These are phyloP conservation scores for Desmodesmus armatus DNA, from an alignment of 139 green algal genomes.

Conservation along the genomic window DNA sequence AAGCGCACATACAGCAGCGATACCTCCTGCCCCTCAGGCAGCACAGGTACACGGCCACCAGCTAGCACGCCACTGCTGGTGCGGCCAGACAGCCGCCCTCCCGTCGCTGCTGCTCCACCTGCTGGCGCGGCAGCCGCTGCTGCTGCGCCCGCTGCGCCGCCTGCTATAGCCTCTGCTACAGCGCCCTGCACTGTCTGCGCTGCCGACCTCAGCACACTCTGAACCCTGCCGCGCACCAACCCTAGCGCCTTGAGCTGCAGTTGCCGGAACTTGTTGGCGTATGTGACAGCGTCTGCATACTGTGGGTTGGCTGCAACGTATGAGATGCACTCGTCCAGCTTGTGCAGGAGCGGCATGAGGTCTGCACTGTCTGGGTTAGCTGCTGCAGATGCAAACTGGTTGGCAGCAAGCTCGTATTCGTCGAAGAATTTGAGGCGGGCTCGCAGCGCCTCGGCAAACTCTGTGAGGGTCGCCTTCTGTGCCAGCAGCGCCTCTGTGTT, in stretches of 20 bases:
- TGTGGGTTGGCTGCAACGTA: constrained; percentile 87
- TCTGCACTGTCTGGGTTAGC: constrained; percentile 55
- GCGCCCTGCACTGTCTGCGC: constrained; percentile 32
- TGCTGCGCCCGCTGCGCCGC: background rate
- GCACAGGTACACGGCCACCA: constrained; percentile 34
- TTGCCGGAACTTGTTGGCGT: constrained; percentile 89
- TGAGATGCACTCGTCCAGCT: constrained; percentile 93
- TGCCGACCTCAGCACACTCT: constrained; percentile 29
- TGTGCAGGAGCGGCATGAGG: constrained; percentile 84
- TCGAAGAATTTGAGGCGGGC: constrained; percentile 93
- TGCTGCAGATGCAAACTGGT: constrained; percentile 45
- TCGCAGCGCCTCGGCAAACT: constrained; percentile 82
- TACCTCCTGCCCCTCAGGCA: constrained; percentile 83
- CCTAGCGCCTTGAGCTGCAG: constrained; percentile 81
- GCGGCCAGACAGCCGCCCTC: constrained; percentile 11
- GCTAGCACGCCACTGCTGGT: background rate
- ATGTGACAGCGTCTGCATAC: constrained; percentile 89
- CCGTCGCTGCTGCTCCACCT: constrained; percentile 57
- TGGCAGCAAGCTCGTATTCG: constrained; percentile 84
- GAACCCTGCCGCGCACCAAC: constrained; percentile 30
- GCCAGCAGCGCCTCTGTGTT: constrained; percentile 54
- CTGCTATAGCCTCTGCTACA: constrained; percentile 3
- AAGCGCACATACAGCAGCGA: constrained; percentile 96
- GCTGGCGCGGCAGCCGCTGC: constrained; percentile 62
- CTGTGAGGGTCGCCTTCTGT: constrained; percentile 71